Evolutionary conservation across 305 asterid species (phyloP).

Genomic region (Stenogyne calaminthoides): DNA sequence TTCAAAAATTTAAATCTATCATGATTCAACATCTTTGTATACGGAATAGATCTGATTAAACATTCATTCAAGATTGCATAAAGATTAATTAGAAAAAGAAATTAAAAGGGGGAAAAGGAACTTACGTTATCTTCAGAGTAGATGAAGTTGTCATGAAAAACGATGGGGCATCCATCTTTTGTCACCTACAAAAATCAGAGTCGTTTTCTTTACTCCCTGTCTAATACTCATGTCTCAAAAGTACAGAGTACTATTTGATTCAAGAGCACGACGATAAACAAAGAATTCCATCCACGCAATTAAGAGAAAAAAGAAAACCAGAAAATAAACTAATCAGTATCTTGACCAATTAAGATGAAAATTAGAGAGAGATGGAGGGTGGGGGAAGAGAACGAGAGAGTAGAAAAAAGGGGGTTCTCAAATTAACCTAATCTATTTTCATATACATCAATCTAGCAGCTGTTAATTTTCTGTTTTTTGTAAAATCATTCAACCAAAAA

Average conservation of each 20-base stretch:
- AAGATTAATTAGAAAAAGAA: background rate
- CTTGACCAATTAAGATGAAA: background rate
- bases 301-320: background rate
- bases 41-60: background rate
- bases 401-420: background rate
- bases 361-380: background rate
- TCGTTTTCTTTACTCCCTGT: slow-evolving; percentile 48
- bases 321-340: slow-evolving; percentile 41
- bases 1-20: background rate
- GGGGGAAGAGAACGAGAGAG: background rate
- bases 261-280: slow-evolving; percentile 46
- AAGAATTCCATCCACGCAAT: slow-evolving; percentile 40
- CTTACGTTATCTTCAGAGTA: slow-evolving; percentile 71
- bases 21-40: background rate
- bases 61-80: background rate
- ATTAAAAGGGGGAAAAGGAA: background rate
- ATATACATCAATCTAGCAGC: background rate
- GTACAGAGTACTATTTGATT: slow-evolving; percentile 34
- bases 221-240: slow-evolving; percentile 42
- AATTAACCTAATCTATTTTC: background rate
- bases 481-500: background rate
- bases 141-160: slow-evolving; percentile 93
- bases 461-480: background rate
- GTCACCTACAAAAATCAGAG: slow-evolving; percentile 78
- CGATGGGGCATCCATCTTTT: slow-evolving; percentile 80